Evolutionary conservation across 805 yeast genomes (phyloP).

Genomic region (Candida ficus): DNA sequence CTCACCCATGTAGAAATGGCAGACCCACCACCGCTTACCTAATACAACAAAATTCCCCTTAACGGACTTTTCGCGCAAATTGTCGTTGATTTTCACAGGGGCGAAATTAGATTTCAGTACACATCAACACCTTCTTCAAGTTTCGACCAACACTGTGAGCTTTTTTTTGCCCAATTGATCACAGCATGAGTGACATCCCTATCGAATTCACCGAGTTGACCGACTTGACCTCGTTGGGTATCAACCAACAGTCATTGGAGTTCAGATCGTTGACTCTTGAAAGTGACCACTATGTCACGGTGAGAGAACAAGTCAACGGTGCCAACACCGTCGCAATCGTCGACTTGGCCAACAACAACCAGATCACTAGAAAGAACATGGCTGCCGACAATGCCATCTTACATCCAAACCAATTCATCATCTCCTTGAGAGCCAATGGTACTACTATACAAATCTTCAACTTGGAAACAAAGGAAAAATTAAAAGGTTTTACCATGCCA

Average conservation of each 20-base stretch:
- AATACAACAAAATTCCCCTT: too few species aligned
- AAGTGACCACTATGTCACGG: constrained; percentile 85
- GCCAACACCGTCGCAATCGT: constrained; percentile 93
- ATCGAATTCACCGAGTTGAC: constrained; percentile 95
- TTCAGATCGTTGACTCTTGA: constrained; percentile 93
- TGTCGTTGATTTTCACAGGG: constrained; percentile 2
- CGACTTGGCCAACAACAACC: constrained; percentile 73
- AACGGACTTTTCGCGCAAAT: constrained; percentile 5
- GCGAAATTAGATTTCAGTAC: neutral
- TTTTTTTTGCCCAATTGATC: neutral
- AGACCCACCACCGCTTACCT: too few species aligned
- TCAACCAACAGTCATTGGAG: constrained; percentile 78
- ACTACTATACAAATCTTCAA: constrained; percentile 94
- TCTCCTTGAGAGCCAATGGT: constrained; percentile 93
- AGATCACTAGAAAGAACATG: constrained; percentile 86
- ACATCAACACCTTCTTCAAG: neutral
- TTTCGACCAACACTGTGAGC: neutral
- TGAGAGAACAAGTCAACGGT: constrained; percentile 55
- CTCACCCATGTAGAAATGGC: too few species aligned
- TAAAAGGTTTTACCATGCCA: constrained; percentile 78
- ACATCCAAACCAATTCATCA: constrained; percentile 87
- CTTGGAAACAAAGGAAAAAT: constrained; percentile 78
- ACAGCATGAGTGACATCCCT: constrained; percentile 65
- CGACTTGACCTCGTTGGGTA: constrained; percentile 81
- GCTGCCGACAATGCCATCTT: constrained; percentile 95